Evolutionary conservation across 2,329 filamentous ascomycete species (phyloP), one percentile per base, ranked within the genome.

Genomic region (Thielaviopsis punctulata): DNA sequence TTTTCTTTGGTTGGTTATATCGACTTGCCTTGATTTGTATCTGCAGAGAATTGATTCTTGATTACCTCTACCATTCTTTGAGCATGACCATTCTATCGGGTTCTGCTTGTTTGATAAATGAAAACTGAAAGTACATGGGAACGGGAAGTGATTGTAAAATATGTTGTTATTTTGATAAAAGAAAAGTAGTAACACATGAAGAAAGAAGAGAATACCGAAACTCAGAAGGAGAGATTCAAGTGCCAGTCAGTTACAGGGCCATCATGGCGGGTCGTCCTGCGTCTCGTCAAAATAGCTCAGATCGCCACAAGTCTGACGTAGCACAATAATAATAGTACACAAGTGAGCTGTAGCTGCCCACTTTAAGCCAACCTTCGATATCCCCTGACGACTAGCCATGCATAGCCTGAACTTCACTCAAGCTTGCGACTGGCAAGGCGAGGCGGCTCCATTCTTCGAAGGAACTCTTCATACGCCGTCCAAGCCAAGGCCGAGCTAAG

Each of bases 381-480:
- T 30, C 22, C 8, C n/a, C 30, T 18, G 15, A 21, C 18, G 1
- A 13, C 18, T 25, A 24, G n/a, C 45, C 22, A 15, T 23, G 7
- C 22, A 22, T 39, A 25, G 3, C 36, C n/a, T 15, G n/a, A 41
- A 41, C 15, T 13, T 55, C 21, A 55, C 25, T 55, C 50, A 33
- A 54, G 47, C 30, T 45, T 54, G 18, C 52, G 55, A 24, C 33
- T 33, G 18, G 52, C 50, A 22, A 51, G 30, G 22, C 44, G 33
- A 23, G 51, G 51, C 12, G 56, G 56, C 58, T 73, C 69, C 19
- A 83, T 84, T 59, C 84, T 75, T 55, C 89, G 72, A 57, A 96
- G 83, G 60, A 95, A 66, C 65, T 95, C 90, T 68, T 98, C 92
- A 62, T 98, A 98, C 41, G 95, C 73, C 9, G 90, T 96, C 92